A percentile compares a stretch with the other conserved stretches of the same genome.
phyloP scores from a whole-genome alignment of 768 basidiomycete species.

The Imleria badia region DNA sequence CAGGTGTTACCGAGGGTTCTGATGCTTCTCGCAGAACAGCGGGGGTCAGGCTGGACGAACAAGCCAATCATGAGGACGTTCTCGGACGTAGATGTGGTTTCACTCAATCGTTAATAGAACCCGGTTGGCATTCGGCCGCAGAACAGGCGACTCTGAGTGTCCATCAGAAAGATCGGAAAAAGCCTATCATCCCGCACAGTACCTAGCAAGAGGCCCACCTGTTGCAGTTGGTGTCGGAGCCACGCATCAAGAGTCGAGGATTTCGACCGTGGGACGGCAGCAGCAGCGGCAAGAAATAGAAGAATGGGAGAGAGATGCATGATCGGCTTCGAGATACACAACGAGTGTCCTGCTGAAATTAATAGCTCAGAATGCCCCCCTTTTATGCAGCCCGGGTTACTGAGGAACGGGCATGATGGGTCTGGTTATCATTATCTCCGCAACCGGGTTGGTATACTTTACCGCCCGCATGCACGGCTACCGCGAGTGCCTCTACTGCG shows the following conservation, averaged over 20 bases:
- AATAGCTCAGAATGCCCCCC: neutral
- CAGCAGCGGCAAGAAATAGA: neutral
- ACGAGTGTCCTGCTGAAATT: neutral
- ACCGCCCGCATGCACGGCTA: too few species aligned
- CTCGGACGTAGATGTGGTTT: constrained; percentile 17
- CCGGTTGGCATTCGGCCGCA: constrained; percentile 43
- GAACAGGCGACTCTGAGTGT: constrained; percentile 51
- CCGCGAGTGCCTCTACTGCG: too few species aligned
- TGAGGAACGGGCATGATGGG: too few species aligned
- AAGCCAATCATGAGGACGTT: constrained; percentile 21
- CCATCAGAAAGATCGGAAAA: constrained; percentile 6
- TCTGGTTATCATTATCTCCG: too few species aligned
- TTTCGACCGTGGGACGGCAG: neutral
- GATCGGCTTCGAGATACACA: neutral
- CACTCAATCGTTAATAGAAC: constrained; percentile 76
- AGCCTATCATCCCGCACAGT: constrained; percentile 15
- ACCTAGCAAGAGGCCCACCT: constrained; percentile 81
- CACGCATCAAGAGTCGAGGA: constrained; percentile 1
- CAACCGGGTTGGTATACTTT: too few species aligned
- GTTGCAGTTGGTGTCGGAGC: constrained; percentile 5
- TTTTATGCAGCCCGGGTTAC: neutral
- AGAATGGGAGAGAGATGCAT: neutral
- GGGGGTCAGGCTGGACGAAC: constrained; percentile 59
- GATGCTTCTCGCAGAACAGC: constrained; percentile 71
- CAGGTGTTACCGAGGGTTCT: constrained; percentile 55